A percentile compares a stretch with the other conserved stretches of the same genome.
These are phyloP conservation scores for Aspergillus amoenus DNA, from an alignment of 2,329 filamentous ascomycete genomes.

Conservation along the genomic window DNA sequence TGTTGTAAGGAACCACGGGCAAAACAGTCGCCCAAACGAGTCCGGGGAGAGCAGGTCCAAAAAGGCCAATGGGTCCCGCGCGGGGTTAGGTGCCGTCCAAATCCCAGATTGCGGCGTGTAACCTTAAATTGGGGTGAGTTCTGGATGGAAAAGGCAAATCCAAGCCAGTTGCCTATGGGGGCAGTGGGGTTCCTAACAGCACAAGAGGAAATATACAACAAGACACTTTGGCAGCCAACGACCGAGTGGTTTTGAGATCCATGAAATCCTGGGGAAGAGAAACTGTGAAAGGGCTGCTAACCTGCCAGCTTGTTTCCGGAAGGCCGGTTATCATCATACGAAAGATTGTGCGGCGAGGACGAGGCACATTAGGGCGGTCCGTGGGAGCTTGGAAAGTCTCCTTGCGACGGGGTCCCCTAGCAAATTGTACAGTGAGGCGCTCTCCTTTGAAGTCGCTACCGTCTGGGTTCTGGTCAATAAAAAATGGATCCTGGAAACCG, in stretches of 20 bases:
- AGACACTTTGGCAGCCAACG: slow-evolving; percentile 14
- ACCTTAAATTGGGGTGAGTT: not conserved
- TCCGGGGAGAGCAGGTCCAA: slow-evolving; percentile 17
- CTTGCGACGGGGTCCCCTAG: slow-evolving; percentile 75
- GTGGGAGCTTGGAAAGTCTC: slow-evolving; percentile 63
- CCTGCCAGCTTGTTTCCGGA: slow-evolving; percentile 99
- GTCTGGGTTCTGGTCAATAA: slow-evolving; percentile 58
- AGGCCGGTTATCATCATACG: slow-evolving; percentile 98
- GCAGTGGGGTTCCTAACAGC: not conserved
- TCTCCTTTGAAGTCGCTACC: slow-evolving; percentile 98
- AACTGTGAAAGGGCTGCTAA: slow-evolving; percentile 61
- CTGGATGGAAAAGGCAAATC: not conserved
- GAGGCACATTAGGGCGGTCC: slow-evolving; percentile 65
- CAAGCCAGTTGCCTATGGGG: not conserved
- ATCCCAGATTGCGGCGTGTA: not conserved
- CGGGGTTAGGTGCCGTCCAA: not conserved
- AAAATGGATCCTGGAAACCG: slow-evolving; percentile 46
- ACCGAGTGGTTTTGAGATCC: slow-evolving; percentile 20
- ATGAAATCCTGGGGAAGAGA: slow-evolving; percentile 30
- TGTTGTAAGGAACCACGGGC: not conserved
- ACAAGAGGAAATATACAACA: slow-evolving; percentile 11
- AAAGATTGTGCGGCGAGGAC: slow-evolving; percentile 89
- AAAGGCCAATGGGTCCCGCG: slow-evolving; percentile 14
- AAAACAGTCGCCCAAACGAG: not conserved
- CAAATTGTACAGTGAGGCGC: slow-evolving; percentile 96